Conservation (phyloP, 202 grass and related monocot genomes). For the Zizania palustris region DNA sequence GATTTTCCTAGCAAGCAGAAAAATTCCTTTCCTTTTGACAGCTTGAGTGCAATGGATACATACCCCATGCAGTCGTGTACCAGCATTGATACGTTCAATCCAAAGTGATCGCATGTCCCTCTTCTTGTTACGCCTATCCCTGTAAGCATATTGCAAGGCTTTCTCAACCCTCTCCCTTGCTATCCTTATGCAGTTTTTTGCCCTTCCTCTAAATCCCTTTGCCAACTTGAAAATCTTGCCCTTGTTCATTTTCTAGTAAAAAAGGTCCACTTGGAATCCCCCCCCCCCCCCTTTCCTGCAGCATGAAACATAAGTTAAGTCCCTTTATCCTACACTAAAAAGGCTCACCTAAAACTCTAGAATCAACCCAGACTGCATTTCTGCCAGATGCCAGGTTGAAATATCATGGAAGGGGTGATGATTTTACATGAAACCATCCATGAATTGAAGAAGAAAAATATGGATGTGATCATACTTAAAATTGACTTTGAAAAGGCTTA, state of each 20-base stretch:
- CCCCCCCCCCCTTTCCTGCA: not conserved
- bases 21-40: slow-evolving; percentile 24
- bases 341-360: not conserved
- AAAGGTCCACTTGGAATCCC: not conserved
- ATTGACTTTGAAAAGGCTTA: too few species aligned
- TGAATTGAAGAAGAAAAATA: too few species aligned
- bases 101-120: slow-evolving; percentile 95
- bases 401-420: too few species aligned
- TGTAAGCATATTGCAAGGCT: slow-evolving; percentile 90
- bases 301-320: not conserved
- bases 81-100: slow-evolving; percentile 95
- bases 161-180: slow-evolving; percentile 96
- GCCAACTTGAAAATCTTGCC: slow-evolving; percentile 95
- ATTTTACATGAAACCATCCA: too few species aligned
- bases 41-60: slow-evolving; percentile 18
- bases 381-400: too few species aligned
- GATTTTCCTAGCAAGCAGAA: slow-evolving; percentile 4
- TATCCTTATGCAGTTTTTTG: slow-evolving; percentile 97
- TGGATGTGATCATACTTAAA: too few species aligned
- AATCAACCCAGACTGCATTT: not conserved
- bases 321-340: not conserved
- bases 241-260: slow-evolving; percentile 70
- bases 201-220: slow-evolving; percentile 90
- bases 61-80: slow-evolving; percentile 84
- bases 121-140: slow-evolving; percentile 93